Conservation (phyloP, 177 flowering plant species). For the Vitis hybrid region DNA sequence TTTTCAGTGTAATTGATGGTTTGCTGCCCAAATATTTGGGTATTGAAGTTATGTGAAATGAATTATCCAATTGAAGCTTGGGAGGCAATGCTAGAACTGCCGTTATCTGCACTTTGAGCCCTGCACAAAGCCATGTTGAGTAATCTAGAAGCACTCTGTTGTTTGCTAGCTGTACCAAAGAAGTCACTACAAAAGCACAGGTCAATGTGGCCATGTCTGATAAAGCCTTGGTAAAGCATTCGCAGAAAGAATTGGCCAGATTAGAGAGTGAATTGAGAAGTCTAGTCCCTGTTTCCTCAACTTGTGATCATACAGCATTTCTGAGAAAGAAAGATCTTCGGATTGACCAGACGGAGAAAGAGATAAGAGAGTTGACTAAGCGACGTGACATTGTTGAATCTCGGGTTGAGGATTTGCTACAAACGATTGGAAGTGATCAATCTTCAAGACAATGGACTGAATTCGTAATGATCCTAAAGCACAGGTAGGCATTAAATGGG, state of each 20-base stretch:
- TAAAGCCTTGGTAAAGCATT: slow-evolving; percentile 59
- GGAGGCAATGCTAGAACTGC: slow-evolving; percentile 67
- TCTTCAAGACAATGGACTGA: too few species aligned
- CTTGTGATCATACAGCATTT: slow-evolving; percentile 32
- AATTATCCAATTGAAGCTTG: slow-evolving; percentile 13
- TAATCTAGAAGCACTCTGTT: slow-evolving; percentile 55
- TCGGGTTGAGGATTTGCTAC: too few species aligned
- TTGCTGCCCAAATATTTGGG: too few species aligned
- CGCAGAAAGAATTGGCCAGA: slow-evolving; percentile 54
- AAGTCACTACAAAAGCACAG: slow-evolving; percentile 52
- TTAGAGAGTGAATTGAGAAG: slow-evolving; percentile 49
- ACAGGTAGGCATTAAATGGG: too few species aligned
- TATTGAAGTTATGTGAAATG: too few species aligned
- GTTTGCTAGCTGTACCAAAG: slow-evolving; percentile 59
- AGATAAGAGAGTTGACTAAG: too few species aligned
- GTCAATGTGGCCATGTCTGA: slow-evolving; percentile 66
- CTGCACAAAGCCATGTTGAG: slow-evolving; percentile 55
- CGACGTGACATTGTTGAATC: too few species aligned
- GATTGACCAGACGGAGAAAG: slow-evolving; percentile 49
- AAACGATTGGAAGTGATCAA: too few species aligned
- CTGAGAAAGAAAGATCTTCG: slow-evolving; percentile 64
- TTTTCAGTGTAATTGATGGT: too few species aligned
- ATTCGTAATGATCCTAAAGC: too few species aligned
- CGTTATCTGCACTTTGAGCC: slow-evolving; percentile 52
- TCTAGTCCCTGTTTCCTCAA: slow-evolving; percentile 38